Percentiles rank a stretch among this genome's conserved stretches.
phyloP scores from a whole-genome alignment of 2,329 filamentous ascomycete species.

The Fusarium praegraminearum region DNA sequence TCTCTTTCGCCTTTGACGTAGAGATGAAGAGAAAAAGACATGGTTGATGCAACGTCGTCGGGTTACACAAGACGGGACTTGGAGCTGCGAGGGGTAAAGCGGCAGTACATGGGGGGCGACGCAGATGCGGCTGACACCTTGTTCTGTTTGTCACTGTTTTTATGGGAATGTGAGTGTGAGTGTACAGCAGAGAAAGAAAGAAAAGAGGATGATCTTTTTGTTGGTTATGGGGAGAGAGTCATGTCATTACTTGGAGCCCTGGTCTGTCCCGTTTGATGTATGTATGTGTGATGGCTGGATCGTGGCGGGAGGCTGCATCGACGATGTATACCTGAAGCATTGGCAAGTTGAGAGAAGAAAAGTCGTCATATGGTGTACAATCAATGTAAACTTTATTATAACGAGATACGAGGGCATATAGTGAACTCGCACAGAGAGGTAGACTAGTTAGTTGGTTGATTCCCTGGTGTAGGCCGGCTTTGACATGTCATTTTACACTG shows the following conservation, averaged over 20 bases:
- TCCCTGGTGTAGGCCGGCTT: background rate
- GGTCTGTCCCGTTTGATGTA: too few relatives aligned
- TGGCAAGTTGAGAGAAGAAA: background rate
- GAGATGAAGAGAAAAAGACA: background rate
- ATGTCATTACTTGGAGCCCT: too few relatives aligned
- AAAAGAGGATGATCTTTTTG: background rate
- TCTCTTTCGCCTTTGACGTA: background rate
- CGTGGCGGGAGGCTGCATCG: background rate
- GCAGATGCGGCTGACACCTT: constrained; percentile 24
- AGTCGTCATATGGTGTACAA: background rate
- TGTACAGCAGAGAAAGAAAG: background rate
- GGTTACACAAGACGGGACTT: constrained; percentile 39
- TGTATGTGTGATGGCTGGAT: constrained; percentile 10
- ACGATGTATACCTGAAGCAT: background rate
- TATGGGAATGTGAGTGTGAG: background rate
- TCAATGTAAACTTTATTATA: background rate
- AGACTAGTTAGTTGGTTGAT: background rate
- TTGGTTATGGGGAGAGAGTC: background rate
- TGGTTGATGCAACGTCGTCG: constrained; percentile 16
- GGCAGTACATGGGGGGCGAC: constrained; percentile 7
- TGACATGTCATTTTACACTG: background rate
- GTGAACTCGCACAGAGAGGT: background rate
- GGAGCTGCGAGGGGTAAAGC: constrained; percentile 38
- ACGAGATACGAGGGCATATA: background rate
- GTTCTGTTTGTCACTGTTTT: constrained; percentile 11